A percentile compares a stretch with the other conserved stretches of the same genome.
phyloP scores from a whole-genome alignment of 1,284 basidiomycete genomes.

The Puccinia sorghi region DNA sequence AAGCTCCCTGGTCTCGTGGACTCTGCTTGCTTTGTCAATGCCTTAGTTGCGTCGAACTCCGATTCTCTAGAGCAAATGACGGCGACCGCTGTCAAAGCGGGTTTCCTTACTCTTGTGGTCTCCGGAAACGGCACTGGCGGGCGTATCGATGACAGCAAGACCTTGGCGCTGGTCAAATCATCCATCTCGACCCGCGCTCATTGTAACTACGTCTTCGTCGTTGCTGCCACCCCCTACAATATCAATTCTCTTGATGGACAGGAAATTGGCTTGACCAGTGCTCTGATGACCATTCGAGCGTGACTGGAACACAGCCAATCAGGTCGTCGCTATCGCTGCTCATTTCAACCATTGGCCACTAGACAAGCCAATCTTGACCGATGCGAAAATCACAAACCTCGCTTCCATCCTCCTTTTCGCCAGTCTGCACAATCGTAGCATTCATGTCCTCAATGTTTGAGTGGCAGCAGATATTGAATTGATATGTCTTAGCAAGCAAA shows the following conservation, averaged over 20 bases:
- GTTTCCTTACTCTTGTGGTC: slow-evolving; percentile 80
- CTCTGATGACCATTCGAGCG: slow-evolving; percentile 72
- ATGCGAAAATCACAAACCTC: slow-evolving; percentile 86
- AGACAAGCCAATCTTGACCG: slow-evolving; percentile 89
- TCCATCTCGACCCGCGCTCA: slow-evolving; percentile 68
- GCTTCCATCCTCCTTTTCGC: slow-evolving; percentile 91
- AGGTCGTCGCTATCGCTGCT: slow-evolving; percentile 66
- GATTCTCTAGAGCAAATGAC: slow-evolving; percentile 69
- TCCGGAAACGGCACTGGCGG: slow-evolving; percentile 69
- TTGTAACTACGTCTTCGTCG: slow-evolving; percentile 81
- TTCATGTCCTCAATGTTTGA: slow-evolving; percentile 92
- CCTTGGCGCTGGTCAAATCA: slow-evolving; percentile 70
- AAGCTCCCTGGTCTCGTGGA: slow-evolving; percentile 91
- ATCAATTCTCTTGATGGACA: slow-evolving; percentile 65
- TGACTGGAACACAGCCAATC: slow-evolving; percentile 61
- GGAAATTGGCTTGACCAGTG: slow-evolving; percentile 74
- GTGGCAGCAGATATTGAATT: slow-evolving; percentile 83
- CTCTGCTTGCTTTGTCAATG: slow-evolving; percentile 73
- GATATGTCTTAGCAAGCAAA: slow-evolving; percentile 90
- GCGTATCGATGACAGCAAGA: slow-evolving; percentile 67
- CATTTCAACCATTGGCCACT: slow-evolving; percentile 89
- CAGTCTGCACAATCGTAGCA: slow-evolving; percentile 81
- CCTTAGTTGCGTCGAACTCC: slow-evolving; percentile 67
- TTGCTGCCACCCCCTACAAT: slow-evolving; percentile 74
- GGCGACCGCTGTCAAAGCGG: slow-evolving; percentile 69